A percentile compares a stretch with the other conserved stretches of the same genome.
These are phyloP conservation scores for Globisporangium nodosum DNA, from an alignment of 352 stramenopile species.

Conservation along the genomic window DNA sequence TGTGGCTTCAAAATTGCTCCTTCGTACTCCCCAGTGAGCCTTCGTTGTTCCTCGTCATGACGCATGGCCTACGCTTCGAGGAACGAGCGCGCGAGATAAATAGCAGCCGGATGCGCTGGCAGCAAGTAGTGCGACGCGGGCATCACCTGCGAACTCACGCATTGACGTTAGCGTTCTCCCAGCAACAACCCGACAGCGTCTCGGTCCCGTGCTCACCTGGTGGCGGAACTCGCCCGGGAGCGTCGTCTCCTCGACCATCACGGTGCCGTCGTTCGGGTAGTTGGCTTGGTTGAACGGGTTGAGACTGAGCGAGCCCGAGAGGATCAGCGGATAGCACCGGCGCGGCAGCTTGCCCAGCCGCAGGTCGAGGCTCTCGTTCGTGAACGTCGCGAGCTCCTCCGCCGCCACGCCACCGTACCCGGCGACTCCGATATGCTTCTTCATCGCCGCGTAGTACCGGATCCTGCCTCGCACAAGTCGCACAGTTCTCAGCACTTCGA, in stretches of 20 bases:
- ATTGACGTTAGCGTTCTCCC: not conserved
- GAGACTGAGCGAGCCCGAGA: slow-evolving; percentile 58
- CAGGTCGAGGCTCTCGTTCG: slow-evolving; percentile 31
- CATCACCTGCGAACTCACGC: slow-evolving; percentile 26
- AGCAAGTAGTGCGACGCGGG: slow-evolving; percentile 49
- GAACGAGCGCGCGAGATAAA: slow-evolving; percentile 45
- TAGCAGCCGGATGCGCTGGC: slow-evolving; percentile 41
- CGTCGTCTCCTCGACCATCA: slow-evolving; percentile 60
- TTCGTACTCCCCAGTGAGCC: not conserved
- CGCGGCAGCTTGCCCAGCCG: slow-evolving; percentile 61
- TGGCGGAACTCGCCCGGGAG: slow-evolving; percentile 71
- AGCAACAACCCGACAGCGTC: not conserved
- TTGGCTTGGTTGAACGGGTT: slow-evolving; percentile 75
- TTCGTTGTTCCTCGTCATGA: slow-evolving; percentile 12
- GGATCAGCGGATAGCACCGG: slow-evolving; percentile 52
- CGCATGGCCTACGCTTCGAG: slow-evolving; percentile 25
- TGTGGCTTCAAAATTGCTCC: too few species aligned
- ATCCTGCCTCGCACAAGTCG: slow-evolving; percentile 21
- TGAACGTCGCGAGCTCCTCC: slow-evolving; percentile 45
- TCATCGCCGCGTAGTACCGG: slow-evolving; percentile 56
- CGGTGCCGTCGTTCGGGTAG: slow-evolving; percentile 62
- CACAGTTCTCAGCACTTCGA: not conserved
- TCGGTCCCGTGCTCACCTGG: slow-evolving; percentile 19
- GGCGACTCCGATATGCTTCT: slow-evolving; percentile 40
- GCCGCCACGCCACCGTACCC: slow-evolving; percentile 55